Evolutionary conservation across 2,329 filamentous ascomycete species (phyloP).

Genomic region (Bimuria novae-zelandiae): DNA sequence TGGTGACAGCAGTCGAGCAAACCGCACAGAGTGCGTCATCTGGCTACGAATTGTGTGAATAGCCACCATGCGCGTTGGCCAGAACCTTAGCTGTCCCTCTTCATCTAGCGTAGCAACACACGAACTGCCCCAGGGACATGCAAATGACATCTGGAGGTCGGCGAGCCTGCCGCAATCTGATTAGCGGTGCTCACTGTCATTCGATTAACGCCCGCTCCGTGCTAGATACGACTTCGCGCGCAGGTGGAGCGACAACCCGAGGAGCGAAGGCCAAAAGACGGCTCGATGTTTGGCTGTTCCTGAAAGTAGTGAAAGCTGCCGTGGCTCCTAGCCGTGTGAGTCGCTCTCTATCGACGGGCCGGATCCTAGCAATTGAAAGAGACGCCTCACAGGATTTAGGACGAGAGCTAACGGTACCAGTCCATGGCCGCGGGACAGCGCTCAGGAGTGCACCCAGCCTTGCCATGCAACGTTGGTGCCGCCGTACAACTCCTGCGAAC

Average conservation of each 20-base stretch:
- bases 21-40: not conserved
- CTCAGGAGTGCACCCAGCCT: not conserved
- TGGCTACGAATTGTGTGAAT: not conserved
- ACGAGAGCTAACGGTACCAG: not conserved
- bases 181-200: not conserved
- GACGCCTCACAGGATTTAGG: not conserved
- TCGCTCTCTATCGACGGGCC: not conserved
- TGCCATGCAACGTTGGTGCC: no score
- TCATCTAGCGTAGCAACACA: not conserved
- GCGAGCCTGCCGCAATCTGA: conserved; percentile 3
- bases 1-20: not conserved
- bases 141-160: not conserved
- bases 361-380: not conserved
- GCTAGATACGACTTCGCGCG: not conserved
- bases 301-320: not conserved
- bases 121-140: not conserved
- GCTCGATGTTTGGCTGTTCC: conserved; percentile 1
- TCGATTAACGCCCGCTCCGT: not conserved
- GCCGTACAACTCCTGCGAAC: not conserved
- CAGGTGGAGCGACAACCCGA: not conserved
- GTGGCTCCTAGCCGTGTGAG: conserved; percentile 2
- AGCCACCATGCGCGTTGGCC: no score
- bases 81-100: no score
- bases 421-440: not conserved
- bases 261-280: not conserved